A percentile compares a stretch with the other conserved stretches of the same genome.
phyloP scores from a whole-genome alignment of 2,329 filamentous ascomycete species.

The Alternaria triticimaculans region DNA sequence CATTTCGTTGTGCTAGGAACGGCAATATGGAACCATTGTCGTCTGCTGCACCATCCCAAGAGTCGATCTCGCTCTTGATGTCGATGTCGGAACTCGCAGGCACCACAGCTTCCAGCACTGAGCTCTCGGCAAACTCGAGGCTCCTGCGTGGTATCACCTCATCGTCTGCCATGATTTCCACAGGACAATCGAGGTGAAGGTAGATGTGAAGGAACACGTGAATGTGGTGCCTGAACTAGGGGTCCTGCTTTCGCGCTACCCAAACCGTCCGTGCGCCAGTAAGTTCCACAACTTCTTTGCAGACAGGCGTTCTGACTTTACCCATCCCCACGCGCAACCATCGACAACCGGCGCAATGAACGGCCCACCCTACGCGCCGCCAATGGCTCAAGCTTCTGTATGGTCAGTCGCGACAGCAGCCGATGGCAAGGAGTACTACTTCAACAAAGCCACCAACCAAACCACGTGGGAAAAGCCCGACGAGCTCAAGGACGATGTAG shows the following conservation, averaged over 20 bases:
- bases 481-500: constrained; percentile 82
- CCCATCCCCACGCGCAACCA: constrained; percentile 8
- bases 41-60: constrained; percentile 54
- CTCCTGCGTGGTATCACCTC: constrained; percentile 39
- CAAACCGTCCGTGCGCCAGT: constrained; percentile 4
- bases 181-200: constrained; percentile 3
- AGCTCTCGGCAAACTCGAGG: constrained; percentile 48
- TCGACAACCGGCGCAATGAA: constrained; percentile 59
- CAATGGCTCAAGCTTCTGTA: constrained; percentile 52
- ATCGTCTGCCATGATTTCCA: constrained; percentile 26
- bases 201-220: constrained; percentile 23
- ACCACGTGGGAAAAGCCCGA: constrained; percentile 96
- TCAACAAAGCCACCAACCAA: constrained; percentile 81
- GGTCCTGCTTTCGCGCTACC: background rate
- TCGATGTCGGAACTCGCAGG: constrained; percentile 46
- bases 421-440: constrained; percentile 89
- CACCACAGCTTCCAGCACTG: constrained; percentile 48
- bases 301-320: background rate
- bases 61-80: constrained; percentile 49
- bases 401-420: constrained; percentile 85
- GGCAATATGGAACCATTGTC: constrained; percentile 58
- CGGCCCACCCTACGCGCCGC: constrained; percentile 55
- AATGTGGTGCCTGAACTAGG: constrained; percentile 15
- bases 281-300: constrained; percentile 8
- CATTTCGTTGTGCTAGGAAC: constrained; percentile 67